Evolutionary conservation across 2,329 filamentous ascomycete species (phyloP).

Genomic region (Biscogniauxia marginata): DNA sequence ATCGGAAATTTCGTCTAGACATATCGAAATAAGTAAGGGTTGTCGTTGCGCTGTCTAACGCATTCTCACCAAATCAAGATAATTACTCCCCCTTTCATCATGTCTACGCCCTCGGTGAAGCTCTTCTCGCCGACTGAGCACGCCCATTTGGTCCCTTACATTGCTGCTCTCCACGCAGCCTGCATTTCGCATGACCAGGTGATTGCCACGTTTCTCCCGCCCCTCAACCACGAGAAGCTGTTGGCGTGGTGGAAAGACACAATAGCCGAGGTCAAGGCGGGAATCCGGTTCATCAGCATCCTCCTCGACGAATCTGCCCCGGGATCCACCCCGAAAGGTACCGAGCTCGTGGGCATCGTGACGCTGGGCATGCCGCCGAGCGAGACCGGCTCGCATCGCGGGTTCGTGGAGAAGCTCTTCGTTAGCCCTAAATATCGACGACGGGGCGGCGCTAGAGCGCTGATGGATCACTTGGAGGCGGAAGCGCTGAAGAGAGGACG

Average conservation of each 20-base stretch:
- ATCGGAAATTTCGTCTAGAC: too few relatives aligned
- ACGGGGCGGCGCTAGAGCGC: slow-evolving; percentile 48
- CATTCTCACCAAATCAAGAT: not conserved
- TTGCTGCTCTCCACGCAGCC: slow-evolving; percentile 6
- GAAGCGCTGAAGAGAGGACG: slow-evolving; percentile 50
- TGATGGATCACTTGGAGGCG: slow-evolving; percentile 55
- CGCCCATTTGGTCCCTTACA: slow-evolving; percentile 40
- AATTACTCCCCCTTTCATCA: not conserved
- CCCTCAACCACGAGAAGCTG: slow-evolving; percentile 39
- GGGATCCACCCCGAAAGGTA: slow-evolving; percentile 38
- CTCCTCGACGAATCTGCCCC: slow-evolving; percentile 40
- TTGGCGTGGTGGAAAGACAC: slow-evolving; percentile 3
- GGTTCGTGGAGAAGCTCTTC: slow-evolving; percentile 56
- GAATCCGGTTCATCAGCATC: slow-evolving; percentile 52
- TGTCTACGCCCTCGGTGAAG: slow-evolving; percentile 30
- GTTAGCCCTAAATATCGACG: slow-evolving; percentile 51
- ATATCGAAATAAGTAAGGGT: not conserved
- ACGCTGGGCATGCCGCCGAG: slow-evolving; percentile 51
- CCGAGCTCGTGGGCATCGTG: slow-evolving; percentile 46
- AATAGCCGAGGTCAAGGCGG: slow-evolving; percentile 18
- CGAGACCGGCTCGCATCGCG: slow-evolving; percentile 58
- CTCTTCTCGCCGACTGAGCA: slow-evolving; percentile 47
- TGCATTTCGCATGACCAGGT: slow-evolving; percentile 56
- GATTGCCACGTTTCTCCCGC: slow-evolving; percentile 59
- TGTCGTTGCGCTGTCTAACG: not conserved